phyloP scores from a whole-genome alignment of 257 asterid species.

The Paulownia fortunei region DNA sequence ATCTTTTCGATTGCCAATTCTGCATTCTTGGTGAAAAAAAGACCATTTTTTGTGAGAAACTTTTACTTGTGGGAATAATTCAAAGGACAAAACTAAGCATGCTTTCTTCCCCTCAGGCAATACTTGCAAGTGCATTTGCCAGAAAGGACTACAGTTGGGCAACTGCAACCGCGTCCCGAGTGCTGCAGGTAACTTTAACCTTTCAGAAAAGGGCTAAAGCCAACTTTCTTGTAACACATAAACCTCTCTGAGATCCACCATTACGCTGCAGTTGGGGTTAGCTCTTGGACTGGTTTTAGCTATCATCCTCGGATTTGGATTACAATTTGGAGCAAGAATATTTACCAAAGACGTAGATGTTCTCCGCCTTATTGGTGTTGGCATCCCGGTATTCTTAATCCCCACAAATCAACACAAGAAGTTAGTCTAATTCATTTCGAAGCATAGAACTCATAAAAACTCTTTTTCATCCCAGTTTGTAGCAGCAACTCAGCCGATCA shows the following conservation, averaged over 20 bases:
- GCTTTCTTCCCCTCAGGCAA: slow-evolving; percentile 49
- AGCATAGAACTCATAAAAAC: background rate
- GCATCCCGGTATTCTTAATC: slow-evolving; percentile 61
- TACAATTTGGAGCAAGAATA: slow-evolving; percentile 64
- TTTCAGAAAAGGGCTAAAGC: background rate
- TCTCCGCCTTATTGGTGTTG: slow-evolving; percentile 58
- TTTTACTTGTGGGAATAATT: background rate
- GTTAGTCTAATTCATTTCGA: background rate
- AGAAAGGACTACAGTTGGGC: slow-evolving; percentile 59
- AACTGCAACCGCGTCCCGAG: slow-evolving; percentile 60
- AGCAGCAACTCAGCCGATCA: slow-evolving; percentile 80
- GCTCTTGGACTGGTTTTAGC: slow-evolving; percentile 66
- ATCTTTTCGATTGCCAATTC: background rate
- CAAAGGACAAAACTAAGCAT: background rate
- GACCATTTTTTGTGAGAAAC: background rate
- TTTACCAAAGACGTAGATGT: slow-evolving; percentile 65
- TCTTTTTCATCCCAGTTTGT: slow-evolving; percentile 52
- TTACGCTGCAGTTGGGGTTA: slow-evolving; percentile 61
- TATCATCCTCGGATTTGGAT: slow-evolving; percentile 59
- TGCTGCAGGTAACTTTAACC: slow-evolving; percentile 52
- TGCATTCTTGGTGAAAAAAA: background rate
- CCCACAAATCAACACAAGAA: background rate
- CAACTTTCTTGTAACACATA: background rate
- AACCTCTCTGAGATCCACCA: slow-evolving; percentile 1
- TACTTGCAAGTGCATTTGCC: slow-evolving; percentile 78